Base-by-base conservation (phyloP, 2,329 filamentous ascomycete species). In the Pezicula neosporulosa region DNA sequence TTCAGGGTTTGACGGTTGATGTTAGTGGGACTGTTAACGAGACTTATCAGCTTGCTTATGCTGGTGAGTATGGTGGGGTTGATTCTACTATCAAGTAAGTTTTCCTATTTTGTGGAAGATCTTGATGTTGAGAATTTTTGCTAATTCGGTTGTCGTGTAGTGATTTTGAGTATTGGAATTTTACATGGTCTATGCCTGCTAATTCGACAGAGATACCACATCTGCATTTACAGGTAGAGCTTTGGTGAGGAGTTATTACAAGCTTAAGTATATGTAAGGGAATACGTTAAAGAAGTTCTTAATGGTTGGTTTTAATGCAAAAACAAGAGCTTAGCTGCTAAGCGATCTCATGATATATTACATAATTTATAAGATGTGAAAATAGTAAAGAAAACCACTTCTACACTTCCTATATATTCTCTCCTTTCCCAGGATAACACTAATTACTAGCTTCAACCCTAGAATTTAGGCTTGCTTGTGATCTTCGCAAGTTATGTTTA, bases 81-180 rank as follows among this genome's bases (percentile, higher is more conserved):
- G 65, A 68, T n/a, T 43, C 61, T 1, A 55, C 61, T 4, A 66
- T 72, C 16, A 70, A 72, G 68, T 69, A 61, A 60, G 66, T 67
- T 46, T 28, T 16, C 6, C 24, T 48, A n/a, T 44, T 16, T n/a
- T 13, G 16, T 30, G 38, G 35, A 38, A 21, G 3, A 13, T 15
- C 28, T 13, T 41, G 24, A 48, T 18, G 42, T 51, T 54, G 9
- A 51, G 36, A 27, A 9, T 12, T 13, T 10, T 35, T 45, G 9
- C 48, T 16, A 18, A 30, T 41, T 42, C 7, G 24, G 6, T 27
- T 24, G 28, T 6, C 19, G 24, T 24, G 24, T 6, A 58, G 55
- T 45, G 71, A 74, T 46, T 76, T 75, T 52, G 73, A 77, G 55
- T 70, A 71, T 49, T 77, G 74, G 73, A 75, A 74, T 53, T 70